Percentiles rank a stretch among this genome's conserved stretches.
These are phyloP conservation scores for Parasitella parasitica DNA, from an alignment of 371 early-diverging fungal species.

Conservation along the genomic window DNA sequence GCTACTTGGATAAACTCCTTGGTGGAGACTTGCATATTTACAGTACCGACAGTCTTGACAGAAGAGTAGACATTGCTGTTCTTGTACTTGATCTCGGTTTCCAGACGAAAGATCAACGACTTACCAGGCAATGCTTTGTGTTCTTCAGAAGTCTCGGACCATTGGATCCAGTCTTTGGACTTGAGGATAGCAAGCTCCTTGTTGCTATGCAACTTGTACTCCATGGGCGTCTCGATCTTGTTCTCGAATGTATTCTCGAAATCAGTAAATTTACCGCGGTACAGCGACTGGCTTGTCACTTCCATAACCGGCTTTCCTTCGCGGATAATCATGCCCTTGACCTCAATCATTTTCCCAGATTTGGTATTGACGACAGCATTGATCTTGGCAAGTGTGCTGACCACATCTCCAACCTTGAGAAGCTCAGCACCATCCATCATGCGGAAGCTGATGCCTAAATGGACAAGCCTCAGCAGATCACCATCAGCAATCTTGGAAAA, in stretches of 20 bases:
- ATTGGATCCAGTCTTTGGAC: slow-evolving; percentile 90
- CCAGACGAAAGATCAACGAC: slow-evolving; percentile 80
- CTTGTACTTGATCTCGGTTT: slow-evolving; percentile 79
- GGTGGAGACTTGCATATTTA: slow-evolving; percentile 82
- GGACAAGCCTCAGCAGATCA: slow-evolving; percentile 89
- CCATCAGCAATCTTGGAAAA: slow-evolving; percentile 94
- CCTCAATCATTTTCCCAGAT: slow-evolving; percentile 90
- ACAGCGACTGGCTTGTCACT: slow-evolving; percentile 85
- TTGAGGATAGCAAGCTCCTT: slow-evolving; percentile 88
- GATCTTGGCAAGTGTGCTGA: slow-evolving; percentile 76
- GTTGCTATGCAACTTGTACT: slow-evolving; percentile 69
- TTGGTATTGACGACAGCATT: slow-evolving; percentile 80
- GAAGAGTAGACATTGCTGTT: slow-evolving; percentile 67
- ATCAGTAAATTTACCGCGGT: slow-evolving; percentile 86
- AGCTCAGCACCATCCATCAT: slow-evolving; percentile 77
- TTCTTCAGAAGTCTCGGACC: slow-evolving; percentile 65
- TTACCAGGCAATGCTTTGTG: slow-evolving; percentile 65
- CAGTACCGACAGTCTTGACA: slow-evolving; percentile 78
- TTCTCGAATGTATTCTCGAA: slow-evolving; percentile 84
- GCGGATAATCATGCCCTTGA: slow-evolving; percentile 74
- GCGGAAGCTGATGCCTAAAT: slow-evolving; percentile 92
- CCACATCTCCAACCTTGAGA: slow-evolving; percentile 83
- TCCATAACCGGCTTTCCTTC: slow-evolving; percentile 70
- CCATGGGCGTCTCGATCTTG: slow-evolving; percentile 80
- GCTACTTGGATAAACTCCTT: slow-evolving; percentile 85